Base-by-base conservation (phyloP, 371 early-diverging fungal genomes). In the Basidiobolus meristosporus region DNA sequence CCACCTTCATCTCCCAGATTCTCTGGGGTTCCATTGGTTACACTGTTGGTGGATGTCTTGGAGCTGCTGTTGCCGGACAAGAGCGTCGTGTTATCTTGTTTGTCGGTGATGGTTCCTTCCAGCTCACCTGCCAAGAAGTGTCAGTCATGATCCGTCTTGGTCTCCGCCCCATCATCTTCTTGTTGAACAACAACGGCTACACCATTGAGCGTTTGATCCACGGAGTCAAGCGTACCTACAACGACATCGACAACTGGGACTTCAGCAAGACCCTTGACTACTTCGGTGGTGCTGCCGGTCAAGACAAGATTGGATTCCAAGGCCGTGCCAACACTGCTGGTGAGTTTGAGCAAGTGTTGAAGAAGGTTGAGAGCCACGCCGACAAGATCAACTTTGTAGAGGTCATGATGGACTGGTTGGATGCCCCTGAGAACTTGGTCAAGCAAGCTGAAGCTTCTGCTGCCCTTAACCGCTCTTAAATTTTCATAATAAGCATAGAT, bases 61-160 rank as follows among this genome's bases (percentile, higher is more conserved):
- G 45, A 20, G 41, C 45, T 6, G 18, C 31, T 22, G 14, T 34
- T 7, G 45, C 45, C 3, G 26, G n/a, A 1, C 16, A 40, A 26
- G 11, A 53, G n/a, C 30, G 40, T 16, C 21, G 22, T 5, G 40
- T 45, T 3, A 7, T 45, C 12, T 45, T 69, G 37, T 57, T 66
- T 38, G 60, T 64, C 2, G 70, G 67, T 31, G 67, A 69, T 43
- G 70, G 67, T 2, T 59, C 62, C 3, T 64, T 60, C 51, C 68
- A 68, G 36, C 17, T 68, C 34, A 62, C 65, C 2, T 58, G 48
- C 7, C 58, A 60, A 35, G 65, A 61, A 38, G 34, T 68, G 2
- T 60, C 63, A 11, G 59, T 56, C n/a, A 56, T 62, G 45, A 49
- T 63, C n/a, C 62, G 63, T 18, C 53, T 57, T 36, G 62, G 61